Conservation (phyloP, 441 rosid species). For the Eutrema salsugineum region DNA sequence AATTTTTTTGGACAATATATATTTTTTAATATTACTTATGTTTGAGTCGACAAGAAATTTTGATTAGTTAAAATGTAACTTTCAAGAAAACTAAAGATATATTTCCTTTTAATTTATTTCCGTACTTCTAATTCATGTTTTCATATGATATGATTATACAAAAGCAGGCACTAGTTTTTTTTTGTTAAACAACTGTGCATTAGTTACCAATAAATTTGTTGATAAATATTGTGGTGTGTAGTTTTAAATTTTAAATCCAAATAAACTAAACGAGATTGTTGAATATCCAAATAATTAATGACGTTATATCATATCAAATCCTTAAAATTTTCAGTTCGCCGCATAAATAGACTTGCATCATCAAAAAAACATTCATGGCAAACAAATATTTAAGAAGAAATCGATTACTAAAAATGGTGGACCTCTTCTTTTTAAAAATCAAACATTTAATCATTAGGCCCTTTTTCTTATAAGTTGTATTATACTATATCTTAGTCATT, state of each 20-base stretch:
- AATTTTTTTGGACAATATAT: background rate
- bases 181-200: background rate
- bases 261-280: background rate
- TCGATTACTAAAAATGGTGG: conserved; percentile 28
- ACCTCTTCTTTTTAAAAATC: conserved; percentile 18
- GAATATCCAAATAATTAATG: background rate
- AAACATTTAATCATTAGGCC: conserved; percentile 22
- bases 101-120: background rate
- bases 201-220: background rate
- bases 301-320: conserved; percentile 9
- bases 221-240: background rate
- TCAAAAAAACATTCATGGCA: conserved; percentile 30
- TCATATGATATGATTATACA: background rate
- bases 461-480: background rate
- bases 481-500: background rate
- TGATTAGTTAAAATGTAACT: conserved; percentile 13
- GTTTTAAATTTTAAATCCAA: background rate
- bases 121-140: background rate
- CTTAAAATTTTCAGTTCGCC: conserved; percentile 24
- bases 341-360: conserved; percentile 29
- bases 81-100: background rate
- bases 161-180: background rate
- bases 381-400: conserved; percentile 25
- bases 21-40: background rate
- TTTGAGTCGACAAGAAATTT: background rate